These are phyloP conservation scores for Candida morakotiae DNA, from an alignment of 805 yeast species.

Conservation along the genomic window DNA sequence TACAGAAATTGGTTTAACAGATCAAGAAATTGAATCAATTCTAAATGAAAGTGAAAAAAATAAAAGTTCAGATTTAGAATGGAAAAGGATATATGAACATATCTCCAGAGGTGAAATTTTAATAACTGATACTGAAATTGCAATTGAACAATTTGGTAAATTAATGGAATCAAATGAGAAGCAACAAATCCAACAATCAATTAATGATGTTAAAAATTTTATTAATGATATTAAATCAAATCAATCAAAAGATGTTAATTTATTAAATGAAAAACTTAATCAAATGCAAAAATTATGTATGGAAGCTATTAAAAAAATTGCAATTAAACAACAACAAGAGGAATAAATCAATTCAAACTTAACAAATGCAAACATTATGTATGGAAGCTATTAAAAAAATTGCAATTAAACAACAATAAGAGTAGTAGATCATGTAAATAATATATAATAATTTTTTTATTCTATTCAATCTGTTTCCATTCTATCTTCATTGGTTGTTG, in stretches of 20 bases:
- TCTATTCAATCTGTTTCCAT: conserved; percentile 39
- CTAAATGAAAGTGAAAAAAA: conserved; percentile 63
- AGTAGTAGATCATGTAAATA: background rate
- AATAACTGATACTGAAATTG: conserved; percentile 84
- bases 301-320: conserved; percentile 37
- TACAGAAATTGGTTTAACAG: conserved; percentile 66
- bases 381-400: conserved; percentile 37
- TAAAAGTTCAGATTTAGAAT: conserved; percentile 55
- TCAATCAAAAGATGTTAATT: conserved; percentile 26
- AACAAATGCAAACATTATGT: conserved; percentile 32
- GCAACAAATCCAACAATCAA: conserved; percentile 14
- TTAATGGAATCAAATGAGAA: conserved; percentile 49
- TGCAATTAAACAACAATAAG: conserved; percentile 28
- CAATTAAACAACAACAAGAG: conserved; percentile 27
- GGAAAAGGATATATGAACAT: conserved; percentile 61
- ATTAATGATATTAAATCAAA: conserved; percentile 32
- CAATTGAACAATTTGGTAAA: conserved; percentile 65
- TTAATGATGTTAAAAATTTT: conserved; percentile 21
- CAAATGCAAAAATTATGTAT: conserved; percentile 35
- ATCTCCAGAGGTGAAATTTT: conserved; percentile 76
- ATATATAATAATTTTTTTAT: no score
- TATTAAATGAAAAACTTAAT: conserved; percentile 32
- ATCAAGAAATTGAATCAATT: conserved; percentile 60
- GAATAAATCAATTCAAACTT: no score
- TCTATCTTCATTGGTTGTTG: conserved; percentile 22